Evolutionary conservation across 176 grass and related monocot species (phyloP), one percentile per base, ranked within the genome.

Genomic region (Triticum urartu): DNA sequence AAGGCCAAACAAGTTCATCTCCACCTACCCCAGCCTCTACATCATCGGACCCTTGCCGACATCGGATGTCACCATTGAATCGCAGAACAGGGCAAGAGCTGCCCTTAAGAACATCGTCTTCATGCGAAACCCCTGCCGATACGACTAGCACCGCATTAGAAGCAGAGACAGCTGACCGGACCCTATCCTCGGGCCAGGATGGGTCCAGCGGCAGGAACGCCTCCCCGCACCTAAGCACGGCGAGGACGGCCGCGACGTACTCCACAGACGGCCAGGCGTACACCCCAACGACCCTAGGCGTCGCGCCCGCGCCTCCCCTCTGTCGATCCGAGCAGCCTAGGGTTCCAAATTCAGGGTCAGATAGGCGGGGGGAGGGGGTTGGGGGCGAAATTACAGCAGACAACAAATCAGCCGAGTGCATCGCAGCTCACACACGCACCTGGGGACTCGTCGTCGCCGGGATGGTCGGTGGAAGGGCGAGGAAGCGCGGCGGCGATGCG

Each of bases 201-300:
- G 95, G 93, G 54, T 98, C 95, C 69, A 98, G 78, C 50, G 93
- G 95, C 69, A 98, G 84, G 81, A 98, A 97, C 69, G 89, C 92
- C 43, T 86, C 90, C 30, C 90, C 87, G 40, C 88, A 94, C 68
- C 95, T 86, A 9, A 97, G 92, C 47, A 94, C 84, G 15, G 92
- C 69, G 36, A 97, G 90, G 58, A 94, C 95, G 24, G 84, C 73
- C 4, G 67, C 70, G 3, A 97, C 80, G 21, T 94, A 97, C 74
- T 85, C 92, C 40, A 85, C 83, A 22, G 95, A 97, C 39, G 95
- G 92, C 21, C 70, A 75, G 75, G 88, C 88, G 80, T 89, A 90
- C 20, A 94, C 69, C 13, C 89, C 92, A 4, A 97, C 84, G 3
- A 97, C 34, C 59, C 84, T 84, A 60, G 95, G 92, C 20, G 9